phyloP scores from a whole-genome alignment of 202 grass and related monocot genomes.

The Alloteropsis angusta region DNA sequence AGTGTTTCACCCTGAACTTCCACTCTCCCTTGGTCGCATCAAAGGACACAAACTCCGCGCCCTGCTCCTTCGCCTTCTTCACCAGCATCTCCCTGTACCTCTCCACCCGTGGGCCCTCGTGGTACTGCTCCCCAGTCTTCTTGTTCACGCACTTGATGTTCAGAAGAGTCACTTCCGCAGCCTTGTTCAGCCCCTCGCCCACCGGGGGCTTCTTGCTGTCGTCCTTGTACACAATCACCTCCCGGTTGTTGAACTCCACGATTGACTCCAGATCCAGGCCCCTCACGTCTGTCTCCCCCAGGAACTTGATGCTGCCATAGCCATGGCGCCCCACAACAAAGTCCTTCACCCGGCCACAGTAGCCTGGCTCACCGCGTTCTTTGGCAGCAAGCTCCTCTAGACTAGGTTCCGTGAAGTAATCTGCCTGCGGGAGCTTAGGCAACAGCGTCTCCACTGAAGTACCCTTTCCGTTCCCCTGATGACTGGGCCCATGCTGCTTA shows the following conservation, averaged over 20 bases:
- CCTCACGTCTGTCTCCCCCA: constrained; percentile 71
- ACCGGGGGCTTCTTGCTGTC: constrained; percentile 69
- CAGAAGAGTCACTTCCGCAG: constrained; percentile 67
- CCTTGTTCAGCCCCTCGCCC: constrained; percentile 73
- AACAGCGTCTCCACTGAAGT: constrained; percentile 52
- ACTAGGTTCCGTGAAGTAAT: constrained; percentile 74
- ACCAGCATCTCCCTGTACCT: constrained; percentile 73
- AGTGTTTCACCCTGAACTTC: constrained; percentile 88
- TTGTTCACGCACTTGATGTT: constrained; percentile 74
- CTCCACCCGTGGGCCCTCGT: constrained; percentile 43
- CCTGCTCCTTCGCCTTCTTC: constrained; percentile 61
- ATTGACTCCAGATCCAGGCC: constrained; percentile 61
- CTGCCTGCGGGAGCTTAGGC: constrained; percentile 63
- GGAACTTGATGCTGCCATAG: constrained; percentile 78
- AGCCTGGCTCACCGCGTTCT: constrained; percentile 75
- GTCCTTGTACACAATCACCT: constrained; percentile 89
- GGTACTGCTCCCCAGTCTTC: constrained; percentile 48
- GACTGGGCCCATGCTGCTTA: constrained; percentile 15
- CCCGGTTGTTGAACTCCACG: constrained; percentile 69
- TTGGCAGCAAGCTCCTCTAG: constrained; percentile 81
- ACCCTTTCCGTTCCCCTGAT: constrained; percentile 45
- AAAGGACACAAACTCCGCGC: constrained; percentile 58
- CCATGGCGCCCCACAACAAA: constrained; percentile 64
- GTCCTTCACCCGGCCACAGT: constrained; percentile 54
- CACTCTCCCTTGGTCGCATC: constrained; percentile 62